phyloP scores from a whole-genome alignment of 768 basidiomycete genomes.

The Tephrocybe rancida region DNA sequence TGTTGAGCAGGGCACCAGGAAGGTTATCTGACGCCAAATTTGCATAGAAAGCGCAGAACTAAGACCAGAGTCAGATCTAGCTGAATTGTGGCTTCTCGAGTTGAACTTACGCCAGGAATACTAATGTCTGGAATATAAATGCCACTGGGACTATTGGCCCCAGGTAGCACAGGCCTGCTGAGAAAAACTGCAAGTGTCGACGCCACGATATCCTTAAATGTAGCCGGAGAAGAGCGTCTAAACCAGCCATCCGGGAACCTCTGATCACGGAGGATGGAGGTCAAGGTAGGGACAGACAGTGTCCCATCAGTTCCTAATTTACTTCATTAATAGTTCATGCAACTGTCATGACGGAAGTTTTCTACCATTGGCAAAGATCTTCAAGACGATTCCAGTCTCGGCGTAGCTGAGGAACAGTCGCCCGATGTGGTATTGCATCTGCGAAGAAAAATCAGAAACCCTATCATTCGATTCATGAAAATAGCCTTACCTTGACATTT shows the following conservation, averaged over 20 bases:
- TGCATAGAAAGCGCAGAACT: constrained; percentile 9
- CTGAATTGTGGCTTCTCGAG: neutral
- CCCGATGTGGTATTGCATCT: constrained; percentile 17
- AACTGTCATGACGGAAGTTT: neutral
- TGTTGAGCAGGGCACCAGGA: constrained; percentile 3
- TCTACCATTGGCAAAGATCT: constrained; percentile 18
- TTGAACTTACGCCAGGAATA: constrained; percentile 3
- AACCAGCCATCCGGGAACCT: constrained; percentile 12
- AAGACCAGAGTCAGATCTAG: neutral
- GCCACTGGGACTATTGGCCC: constrained; percentile 10
- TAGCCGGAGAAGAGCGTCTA: constrained; percentile 9
- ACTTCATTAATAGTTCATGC: neutral
- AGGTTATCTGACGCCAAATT: constrained; percentile 12
- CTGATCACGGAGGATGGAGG: constrained; percentile 18
- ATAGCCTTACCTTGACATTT: constrained; percentile 10
- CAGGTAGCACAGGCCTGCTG: constrained; percentile 8
- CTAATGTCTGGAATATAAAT: constrained; percentile 6
- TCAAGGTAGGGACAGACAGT: constrained; percentile 12
- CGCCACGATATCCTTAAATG: neutral
- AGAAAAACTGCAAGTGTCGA: neutral
- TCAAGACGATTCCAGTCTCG: constrained; percentile 13
- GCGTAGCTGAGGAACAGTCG: constrained; percentile 15
- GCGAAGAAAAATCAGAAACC: neutral
- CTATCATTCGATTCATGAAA: neutral
- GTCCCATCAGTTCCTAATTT: constrained; percentile 14